Percentiles rank a stretch among this genome's conserved stretches.
phyloP scores from a whole-genome alignment of 2,329 filamentous ascomycete species.

The Tolypocladium ophioglossoides region DNA sequence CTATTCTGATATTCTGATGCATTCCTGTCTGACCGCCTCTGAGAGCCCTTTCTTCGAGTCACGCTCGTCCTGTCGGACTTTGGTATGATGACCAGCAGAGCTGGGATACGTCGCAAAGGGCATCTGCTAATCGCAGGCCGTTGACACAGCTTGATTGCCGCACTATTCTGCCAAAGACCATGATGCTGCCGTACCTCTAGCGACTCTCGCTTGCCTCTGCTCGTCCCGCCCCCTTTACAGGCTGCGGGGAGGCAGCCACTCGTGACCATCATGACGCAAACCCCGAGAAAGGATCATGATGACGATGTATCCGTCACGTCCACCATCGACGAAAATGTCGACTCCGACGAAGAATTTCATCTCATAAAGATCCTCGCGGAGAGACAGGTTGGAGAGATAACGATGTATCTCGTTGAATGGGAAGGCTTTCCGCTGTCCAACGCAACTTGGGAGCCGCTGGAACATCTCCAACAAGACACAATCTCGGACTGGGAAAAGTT shows the following conservation, averaged over 20 bases:
- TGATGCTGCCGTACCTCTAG: neutral
- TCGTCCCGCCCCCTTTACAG: neutral
- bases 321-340: constrained; percentile 19
- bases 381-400: constrained; percentile 14
- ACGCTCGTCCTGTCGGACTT: neutral
- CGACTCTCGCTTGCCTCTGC: neutral
- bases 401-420: constrained; percentile 27
- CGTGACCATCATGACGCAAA: neutral
- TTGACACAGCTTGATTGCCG: neutral
- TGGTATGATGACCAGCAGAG: neutral
- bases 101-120: neutral
- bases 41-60: neutral
- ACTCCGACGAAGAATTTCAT: constrained; percentile 34
- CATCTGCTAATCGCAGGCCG: neutral
- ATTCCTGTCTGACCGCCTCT: neutral
- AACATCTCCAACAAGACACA: constrained; percentile 29
- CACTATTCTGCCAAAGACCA: neutral
- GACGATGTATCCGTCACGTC: constrained; percentile 23
- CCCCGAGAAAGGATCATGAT: neutral
- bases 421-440: constrained; percentile 20
- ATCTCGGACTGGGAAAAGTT: constrained; percentile 31
- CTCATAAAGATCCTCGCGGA: constrained; percentile 43
- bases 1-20: no score
- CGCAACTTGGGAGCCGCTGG: constrained; percentile 40
- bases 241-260: neutral